Conservation (phyloP, 805 yeast genomes). For the Wickerhamomyces bisporus region DNA sequence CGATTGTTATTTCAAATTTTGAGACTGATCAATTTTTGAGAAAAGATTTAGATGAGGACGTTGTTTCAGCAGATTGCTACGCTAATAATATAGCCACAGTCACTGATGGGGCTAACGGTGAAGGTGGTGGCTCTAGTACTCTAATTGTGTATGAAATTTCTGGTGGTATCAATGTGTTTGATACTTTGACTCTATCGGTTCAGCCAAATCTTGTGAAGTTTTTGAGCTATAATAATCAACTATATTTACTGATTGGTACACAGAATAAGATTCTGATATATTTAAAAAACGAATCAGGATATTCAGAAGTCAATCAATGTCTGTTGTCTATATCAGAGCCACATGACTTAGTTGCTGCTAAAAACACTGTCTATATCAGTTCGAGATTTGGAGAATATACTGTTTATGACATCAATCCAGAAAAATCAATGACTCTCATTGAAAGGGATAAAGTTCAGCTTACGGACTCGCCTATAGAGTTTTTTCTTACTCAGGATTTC, state of each 20-base stretch:
- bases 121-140: neutral
- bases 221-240: slow-evolving; percentile 1
- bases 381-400: slow-evolving; percentile 18
- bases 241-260: slow-evolving; percentile 11
- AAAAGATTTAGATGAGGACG: slow-evolving; percentile 6
- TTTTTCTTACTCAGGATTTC: slow-evolving; percentile 7
- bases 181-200: neutral
- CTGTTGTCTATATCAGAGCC: slow-evolving; percentile 8
- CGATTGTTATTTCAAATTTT: slow-evolving; percentile 18
- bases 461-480: slow-evolving; percentile 15
- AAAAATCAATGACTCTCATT: neutral
- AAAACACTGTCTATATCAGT: slow-evolving; percentile 14
- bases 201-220: slow-evolving; percentile 18
- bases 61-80: slow-evolving; percentile 17
- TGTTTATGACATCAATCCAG: slow-evolving; percentile 3
- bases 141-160: slow-evolving; percentile 6
- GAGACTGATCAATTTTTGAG: slow-evolving; percentile 5
- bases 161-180: slow-evolving; percentile 8
- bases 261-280: slow-evolving; percentile 3
- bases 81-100: slow-evolving; percentile 10
- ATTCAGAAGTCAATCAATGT: neutral
- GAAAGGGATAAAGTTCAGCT: slow-evolving; percentile 3
- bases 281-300: neutral
- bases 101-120: slow-evolving; percentile 2
- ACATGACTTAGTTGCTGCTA: slow-evolving; percentile 16